A percentile compares a stretch with the other conserved stretches of the same genome.
phyloP scores from a whole-genome alignment of 2,329 filamentous ascomycete species.

The Gaeumannomyces tritici region DNA sequence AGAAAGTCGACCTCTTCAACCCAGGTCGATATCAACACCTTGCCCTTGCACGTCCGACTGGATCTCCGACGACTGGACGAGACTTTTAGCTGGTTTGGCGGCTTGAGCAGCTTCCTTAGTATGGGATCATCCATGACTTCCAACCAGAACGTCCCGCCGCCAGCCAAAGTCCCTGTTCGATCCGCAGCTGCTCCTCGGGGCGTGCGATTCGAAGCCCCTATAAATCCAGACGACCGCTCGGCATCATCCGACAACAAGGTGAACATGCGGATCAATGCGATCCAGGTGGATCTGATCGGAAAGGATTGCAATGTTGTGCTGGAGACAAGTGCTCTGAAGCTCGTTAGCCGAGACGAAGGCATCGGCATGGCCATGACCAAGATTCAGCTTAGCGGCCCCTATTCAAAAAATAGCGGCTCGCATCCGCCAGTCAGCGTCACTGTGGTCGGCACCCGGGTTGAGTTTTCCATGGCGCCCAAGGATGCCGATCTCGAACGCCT shows the following conservation, averaged over 20 bases:
- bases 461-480: constrained; percentile 64
- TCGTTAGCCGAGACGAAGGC: constrained; percentile 64
- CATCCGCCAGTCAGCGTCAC: constrained; percentile 54
- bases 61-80: constrained; percentile 79
- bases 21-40: constrained; percentile 58
- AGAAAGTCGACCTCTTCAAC: constrained; percentile 31
- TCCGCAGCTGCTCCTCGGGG: constrained; percentile 36
- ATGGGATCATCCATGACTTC: constrained; percentile 78
- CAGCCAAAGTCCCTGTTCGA: constrained; percentile 24
- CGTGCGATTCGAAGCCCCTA: constrained; percentile 48
- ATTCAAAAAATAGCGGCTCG: constrained; percentile 38
- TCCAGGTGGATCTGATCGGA: constrained; percentile 67
- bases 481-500: constrained; percentile 75
- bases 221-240: constrained; percentile 36
- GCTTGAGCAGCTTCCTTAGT: constrained; percentile 82
- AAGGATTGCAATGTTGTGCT: constrained; percentile 65
- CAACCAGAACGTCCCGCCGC: constrained; percentile 41
- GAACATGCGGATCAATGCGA: constrained; percentile 67
- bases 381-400: constrained; percentile 65
- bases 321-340: constrained; percentile 72
- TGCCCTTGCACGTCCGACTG: constrained; percentile 66
- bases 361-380: constrained; percentile 66
- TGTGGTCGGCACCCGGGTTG: constrained; percentile 56
- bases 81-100: constrained; percentile 80
- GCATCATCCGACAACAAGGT: constrained; percentile 52